Percentiles rank a stretch among this genome's conserved stretches.
Evolutionary conservation across 495 filamentous ascomycete genomes (phyloP).

Genomic region (Articulospora tetracladia): DNA sequence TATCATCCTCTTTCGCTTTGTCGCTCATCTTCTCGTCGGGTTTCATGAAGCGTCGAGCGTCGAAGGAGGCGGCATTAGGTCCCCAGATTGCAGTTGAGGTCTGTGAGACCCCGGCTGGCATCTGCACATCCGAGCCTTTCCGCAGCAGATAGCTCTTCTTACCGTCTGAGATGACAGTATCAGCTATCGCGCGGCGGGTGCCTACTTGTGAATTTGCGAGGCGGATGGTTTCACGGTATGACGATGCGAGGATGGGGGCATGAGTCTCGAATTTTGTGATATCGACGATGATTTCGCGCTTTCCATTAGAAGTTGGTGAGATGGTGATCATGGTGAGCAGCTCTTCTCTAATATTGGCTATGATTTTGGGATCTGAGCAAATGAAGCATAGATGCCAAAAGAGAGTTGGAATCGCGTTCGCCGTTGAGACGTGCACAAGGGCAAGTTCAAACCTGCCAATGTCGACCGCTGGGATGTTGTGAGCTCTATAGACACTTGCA

Average conservation of each 20-base stretch:
- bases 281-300: background rate
- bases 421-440: conserved; percentile 41
- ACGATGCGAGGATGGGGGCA: conserved; percentile 26
- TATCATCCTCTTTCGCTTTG: conserved; percentile 4
- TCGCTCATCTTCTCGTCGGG: conserved; percentile 1
- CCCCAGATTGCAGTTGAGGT: conserved; percentile 40
- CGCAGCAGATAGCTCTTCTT: conserved; percentile 32
- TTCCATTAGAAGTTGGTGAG: background rate
- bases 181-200: conserved; percentile 39
- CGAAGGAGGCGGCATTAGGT: conserved; percentile 33
- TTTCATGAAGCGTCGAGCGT: conserved; percentile 43
- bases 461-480: background rate
- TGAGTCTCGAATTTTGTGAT: conserved; percentile 18
- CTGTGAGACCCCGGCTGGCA: conserved; percentile 44
- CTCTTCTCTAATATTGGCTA: conserved; percentile 30
- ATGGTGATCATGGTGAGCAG: conserved; percentile 15
- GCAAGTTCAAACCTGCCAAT: conserved; percentile 33
- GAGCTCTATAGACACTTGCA: background rate
- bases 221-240: conserved; percentile 28
- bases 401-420: conserved; percentile 10
- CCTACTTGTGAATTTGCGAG: conserved; percentile 31
- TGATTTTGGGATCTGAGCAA: conserved; percentile 11
- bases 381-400: background rate
- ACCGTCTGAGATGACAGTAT: conserved; percentile 34
- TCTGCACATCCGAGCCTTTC: conserved; percentile 37